Evolutionary conservation across 2,329 filamentous ascomycete species (phyloP).

Genomic region (Dactylellina haptotyla): DNA sequence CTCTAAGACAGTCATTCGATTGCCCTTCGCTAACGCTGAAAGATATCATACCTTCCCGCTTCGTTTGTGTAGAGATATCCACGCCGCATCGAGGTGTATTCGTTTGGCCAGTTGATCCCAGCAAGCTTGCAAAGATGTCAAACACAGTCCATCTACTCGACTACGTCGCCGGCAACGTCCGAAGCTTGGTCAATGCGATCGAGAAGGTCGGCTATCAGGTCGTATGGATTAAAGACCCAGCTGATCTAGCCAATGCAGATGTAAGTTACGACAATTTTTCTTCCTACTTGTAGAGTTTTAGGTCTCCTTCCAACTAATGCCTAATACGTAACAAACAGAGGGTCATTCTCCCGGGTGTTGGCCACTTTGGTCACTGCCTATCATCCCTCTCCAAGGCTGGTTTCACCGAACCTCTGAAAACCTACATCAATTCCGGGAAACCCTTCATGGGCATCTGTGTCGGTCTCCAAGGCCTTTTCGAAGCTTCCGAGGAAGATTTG

Average conservation of each 20-base stretch:
- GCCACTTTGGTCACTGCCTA: conserved; percentile 96
- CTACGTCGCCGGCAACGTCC: conserved; percentile 96
- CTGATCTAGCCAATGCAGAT: conserved; percentile 84
- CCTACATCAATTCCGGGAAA: conserved; percentile 89
- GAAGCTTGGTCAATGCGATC: conserved; percentile 95
- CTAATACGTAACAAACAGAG: conserved; percentile 45
- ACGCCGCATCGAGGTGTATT: background rate
- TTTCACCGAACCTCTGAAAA: conserved; percentile 82
- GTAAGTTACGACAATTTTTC: conserved; percentile 65
- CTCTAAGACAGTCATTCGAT: background rate
- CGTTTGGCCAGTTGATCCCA: background rate
- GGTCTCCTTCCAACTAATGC: conserved; percentile 58
- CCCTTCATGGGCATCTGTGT: conserved; percentile 99
- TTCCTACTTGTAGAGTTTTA: background rate
- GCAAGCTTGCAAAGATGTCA: conserved; percentile 14
- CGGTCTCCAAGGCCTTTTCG: conserved; percentile 88
- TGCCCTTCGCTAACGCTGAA: background rate
- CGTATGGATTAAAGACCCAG: conserved; percentile 87
- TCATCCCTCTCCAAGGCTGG: conserved; percentile 82
- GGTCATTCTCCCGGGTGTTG: conserved; percentile 91
- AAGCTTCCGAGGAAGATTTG: conserved; percentile 82
- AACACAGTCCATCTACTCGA: conserved; percentile 65
- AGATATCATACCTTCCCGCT: too few species aligned
- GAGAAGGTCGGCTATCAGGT: conserved; percentile 94
- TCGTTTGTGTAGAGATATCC: background rate